These are phyloP conservation scores for Ophiostoma populinum DNA, from an alignment of 2,329 filamentous ascomycete genomes.

Conservation along the genomic window DNA sequence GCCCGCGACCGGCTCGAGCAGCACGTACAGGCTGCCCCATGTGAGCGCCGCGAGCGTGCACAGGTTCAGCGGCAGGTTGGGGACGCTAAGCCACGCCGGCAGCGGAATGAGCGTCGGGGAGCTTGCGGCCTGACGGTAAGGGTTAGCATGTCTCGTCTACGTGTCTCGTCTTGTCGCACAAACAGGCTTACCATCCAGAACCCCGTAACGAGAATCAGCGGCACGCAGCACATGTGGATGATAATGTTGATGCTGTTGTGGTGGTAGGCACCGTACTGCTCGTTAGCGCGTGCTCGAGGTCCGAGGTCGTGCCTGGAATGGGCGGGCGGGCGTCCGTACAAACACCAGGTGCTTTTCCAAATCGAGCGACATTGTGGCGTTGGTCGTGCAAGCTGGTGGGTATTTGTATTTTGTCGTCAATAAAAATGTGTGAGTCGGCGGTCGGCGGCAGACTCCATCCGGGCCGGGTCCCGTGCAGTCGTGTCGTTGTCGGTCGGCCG, in stretches of 20 bases:
- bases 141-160: too few relatives aligned
- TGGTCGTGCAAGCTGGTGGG: not conserved
- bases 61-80: constrained; percentile 49
- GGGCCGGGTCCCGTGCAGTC: too few relatives aligned
- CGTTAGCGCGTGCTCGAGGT: not conserved
- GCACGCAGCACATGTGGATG: constrained; percentile 69
- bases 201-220: constrained; percentile 52
- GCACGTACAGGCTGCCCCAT: constrained; percentile 68
- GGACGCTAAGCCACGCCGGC: constrained; percentile 48
- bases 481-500: too few relatives aligned
- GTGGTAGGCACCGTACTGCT: constrained; percentile 78
- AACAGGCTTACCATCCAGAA: constrained; percentile 45
- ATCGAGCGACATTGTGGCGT: constrained; percentile 44
- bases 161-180: too few relatives aligned
- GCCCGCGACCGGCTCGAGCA: constrained; percentile 88
- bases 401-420: too few relatives aligned
- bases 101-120: constrained; percentile 44
- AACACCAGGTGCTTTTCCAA: constrained; percentile 70
- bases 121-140: constrained; percentile 36
- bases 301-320: not conserved
- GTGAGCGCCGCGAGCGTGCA: constrained; percentile 46
- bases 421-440: too few relatives aligned
- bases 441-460: too few relatives aligned
- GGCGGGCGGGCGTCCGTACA: too few relatives aligned
- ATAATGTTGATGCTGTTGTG: constrained; percentile 58